phyloP scores from a whole-genome alignment of 805 yeast species.

The Starmerella stigmatis region DNA sequence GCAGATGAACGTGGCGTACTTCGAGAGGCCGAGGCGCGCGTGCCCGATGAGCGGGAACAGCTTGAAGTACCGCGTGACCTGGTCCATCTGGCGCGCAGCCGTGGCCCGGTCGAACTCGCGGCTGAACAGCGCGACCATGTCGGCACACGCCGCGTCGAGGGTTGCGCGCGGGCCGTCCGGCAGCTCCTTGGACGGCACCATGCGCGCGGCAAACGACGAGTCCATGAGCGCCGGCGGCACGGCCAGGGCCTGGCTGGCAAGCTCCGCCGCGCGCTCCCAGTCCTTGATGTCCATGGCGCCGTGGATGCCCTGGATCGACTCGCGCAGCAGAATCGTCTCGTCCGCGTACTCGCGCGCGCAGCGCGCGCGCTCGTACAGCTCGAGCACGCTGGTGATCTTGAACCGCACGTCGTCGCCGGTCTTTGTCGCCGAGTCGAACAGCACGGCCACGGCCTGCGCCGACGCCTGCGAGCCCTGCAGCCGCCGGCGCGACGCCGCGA shows the following conservation, averaged over 20 bases:
- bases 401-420: conserved; percentile 8
- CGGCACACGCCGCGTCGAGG: conserved; percentile 47
- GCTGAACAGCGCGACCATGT: conserved; percentile 48
- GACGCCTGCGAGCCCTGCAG: conserved; percentile 11
- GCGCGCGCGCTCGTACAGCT: conserved; percentile 38
- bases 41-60: conserved; percentile 78
- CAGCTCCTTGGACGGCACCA: conserved; percentile 76
- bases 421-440: conserved; percentile 16
- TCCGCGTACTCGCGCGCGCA: conserved; percentile 54
- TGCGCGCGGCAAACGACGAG: conserved; percentile 64
- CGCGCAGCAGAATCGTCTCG: conserved; percentile 54
- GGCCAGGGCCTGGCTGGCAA: conserved; percentile 44
- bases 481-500: conserved; percentile 11
- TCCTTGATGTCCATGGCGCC: conserved; percentile 57
- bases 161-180: conserved; percentile 65
- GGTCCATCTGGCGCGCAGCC: conserved; percentile 48
- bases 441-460: conserved; percentile 12
- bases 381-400: conserved; percentile 14
- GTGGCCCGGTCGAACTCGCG: conserved; percentile 65
- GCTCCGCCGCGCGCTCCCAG: conserved; percentile 69
- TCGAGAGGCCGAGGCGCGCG: conserved; percentile 57
- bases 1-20: conserved; percentile 80
- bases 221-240: conserved; percentile 45
- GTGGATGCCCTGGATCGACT: conserved; percentile 52
- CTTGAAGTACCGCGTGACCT: conserved; percentile 68